Evolutionary conservation across 768 basidiomycete genomes (phyloP).

Genomic region (Phaeotremella fagi): DNA sequence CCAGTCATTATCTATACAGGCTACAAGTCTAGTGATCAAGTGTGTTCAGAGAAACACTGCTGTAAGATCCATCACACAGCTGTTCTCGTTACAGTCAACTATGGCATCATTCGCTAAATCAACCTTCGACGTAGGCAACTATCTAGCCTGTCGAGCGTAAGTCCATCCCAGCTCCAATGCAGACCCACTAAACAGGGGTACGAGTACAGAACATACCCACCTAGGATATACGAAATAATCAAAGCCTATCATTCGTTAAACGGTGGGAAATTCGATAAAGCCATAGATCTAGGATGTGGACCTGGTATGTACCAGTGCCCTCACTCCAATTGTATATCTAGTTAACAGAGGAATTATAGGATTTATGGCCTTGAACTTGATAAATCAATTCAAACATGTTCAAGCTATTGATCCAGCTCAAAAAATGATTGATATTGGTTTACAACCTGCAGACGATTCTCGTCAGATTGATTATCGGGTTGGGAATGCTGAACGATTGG

Average conservation of each 20-base stretch:
- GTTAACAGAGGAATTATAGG: slow-evolving; percentile 50
- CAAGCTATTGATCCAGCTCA: slow-evolving; percentile 70
- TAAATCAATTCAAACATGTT: slow-evolving; percentile 57
- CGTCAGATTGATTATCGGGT: slow-evolving; percentile 48
- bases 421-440: slow-evolving; percentile 58
- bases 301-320: slow-evolving; percentile 56
- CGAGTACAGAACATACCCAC: slow-evolving; percentile 58
- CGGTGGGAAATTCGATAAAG: slow-evolving; percentile 54
- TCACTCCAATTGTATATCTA: not conserved
- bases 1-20: too few relatives aligned
- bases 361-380: slow-evolving; percentile 62
- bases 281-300: slow-evolving; percentile 76
- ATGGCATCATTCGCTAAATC: slow-evolving; percentile 75
- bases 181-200: not conserved
- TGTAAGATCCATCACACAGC: too few relatives aligned
- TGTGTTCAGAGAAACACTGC: too few relatives aligned
- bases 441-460: slow-evolving; percentile 24
- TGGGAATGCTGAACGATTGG: slow-evolving; percentile 58
- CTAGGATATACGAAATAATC: slow-evolving; percentile 60
- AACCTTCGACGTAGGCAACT: slow-evolving; percentile 63
- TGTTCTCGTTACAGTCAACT: not conserved
- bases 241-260: slow-evolving; percentile 56
- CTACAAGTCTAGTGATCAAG: too few relatives aligned
- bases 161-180: slow-evolving; percentile 1
- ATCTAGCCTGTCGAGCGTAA: slow-evolving; percentile 63